Evolutionary conservation across 768 basidiomycete species (phyloP).

Genomic region (Crepidotus variabilis): DNA sequence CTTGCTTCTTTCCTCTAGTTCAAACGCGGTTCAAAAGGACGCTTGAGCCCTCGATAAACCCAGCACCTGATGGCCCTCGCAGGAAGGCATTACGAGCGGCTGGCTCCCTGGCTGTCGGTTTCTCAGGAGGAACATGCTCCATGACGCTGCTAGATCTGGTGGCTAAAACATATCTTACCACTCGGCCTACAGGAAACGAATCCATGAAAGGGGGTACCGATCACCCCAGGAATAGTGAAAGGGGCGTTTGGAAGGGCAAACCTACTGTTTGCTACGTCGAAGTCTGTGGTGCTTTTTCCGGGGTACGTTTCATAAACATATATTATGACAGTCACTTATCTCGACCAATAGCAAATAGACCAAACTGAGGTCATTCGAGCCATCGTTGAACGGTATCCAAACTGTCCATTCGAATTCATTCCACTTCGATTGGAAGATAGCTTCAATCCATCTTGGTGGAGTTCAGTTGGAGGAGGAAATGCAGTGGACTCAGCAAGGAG

Average conservation of each 20-base stretch:
- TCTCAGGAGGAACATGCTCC: slow-evolving; percentile 80
- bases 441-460: slow-evolving; percentile 71
- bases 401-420: slow-evolving; percentile 46
- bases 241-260: slow-evolving; percentile 52
- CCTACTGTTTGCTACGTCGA: slow-evolving; percentile 71
- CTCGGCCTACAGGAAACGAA: slow-evolving; percentile 14
- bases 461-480: slow-evolving; percentile 29
- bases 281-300: slow-evolving; percentile 54
- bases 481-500: slow-evolving; percentile 7
- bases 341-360: slow-evolving; percentile 43
- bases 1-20: slow-evolving; percentile 63
- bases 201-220: slow-evolving; percentile 51
- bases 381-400: slow-evolving; percentile 40
- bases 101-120: slow-evolving; percentile 65
- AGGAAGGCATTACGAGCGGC: slow-evolving; percentile 60
- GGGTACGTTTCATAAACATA: slow-evolving; percentile 31
- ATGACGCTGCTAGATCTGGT: slow-evolving; percentile 70
- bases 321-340: slow-evolving; percentile 11
- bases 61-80: slow-evolving; percentile 48
- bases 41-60: slow-evolving; percentile 63
- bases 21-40: slow-evolving; percentile 59
- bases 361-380: slow-evolving; percentile 47
- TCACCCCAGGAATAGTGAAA: slow-evolving; percentile 54
- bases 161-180: slow-evolving; percentile 51
- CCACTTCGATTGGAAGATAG: slow-evolving; percentile 70